Base-by-base conservation (phyloP, 495 filamentous ascomycete genomes). In the Jackrogersella minutella region DNA sequence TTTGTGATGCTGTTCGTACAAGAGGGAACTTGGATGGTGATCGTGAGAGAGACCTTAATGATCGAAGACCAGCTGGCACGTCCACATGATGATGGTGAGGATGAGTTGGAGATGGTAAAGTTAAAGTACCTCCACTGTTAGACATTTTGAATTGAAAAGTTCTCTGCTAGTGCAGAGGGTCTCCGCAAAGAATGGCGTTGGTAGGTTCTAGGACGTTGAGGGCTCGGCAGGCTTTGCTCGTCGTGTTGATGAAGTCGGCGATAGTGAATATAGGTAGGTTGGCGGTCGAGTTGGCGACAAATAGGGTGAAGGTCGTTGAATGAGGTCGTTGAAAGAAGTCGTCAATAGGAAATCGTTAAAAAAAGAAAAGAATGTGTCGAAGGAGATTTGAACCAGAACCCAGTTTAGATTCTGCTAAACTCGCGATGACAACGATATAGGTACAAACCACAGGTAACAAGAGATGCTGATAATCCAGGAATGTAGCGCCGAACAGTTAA, bases 11-110 rank as follows among this genome's bases (percentile, higher is more conserved):
- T 14, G 84, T 78, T 24, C 84, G 80, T n/a, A n/a, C n/a, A 40
- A 87, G 75, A 33, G 84, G 85, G 68, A 93, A 91, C 73, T 93
- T 96, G 7, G 93, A 96, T 8, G 93, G 93, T 8, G 93, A 96
- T 43, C 91, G 84, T 24, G 92, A 96, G 44, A 97, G 80, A 17
- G 93, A 96, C 66, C 92, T 89, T 39, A 97, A 77, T 64, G 92
- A 88, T 64, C 89, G 82, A 51, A 96, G 89, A 13, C 90, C 86
- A 19, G 90, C 86, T 66, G 85, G 88, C 3, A 91, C 86, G 77
- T 93, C 91, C 68, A 92, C 88, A 79, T 89, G 87, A 68, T 91
- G 89, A 57, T 88, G 86, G 66, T 91, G 90, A 22, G 72, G 72
- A 19, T 74, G 72, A 26, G 90, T 92, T 49, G 93, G 93, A 28